Conservation (phyloP, 2,329 filamentous ascomycete species). For the Calonectria pauciramosa region DNA sequence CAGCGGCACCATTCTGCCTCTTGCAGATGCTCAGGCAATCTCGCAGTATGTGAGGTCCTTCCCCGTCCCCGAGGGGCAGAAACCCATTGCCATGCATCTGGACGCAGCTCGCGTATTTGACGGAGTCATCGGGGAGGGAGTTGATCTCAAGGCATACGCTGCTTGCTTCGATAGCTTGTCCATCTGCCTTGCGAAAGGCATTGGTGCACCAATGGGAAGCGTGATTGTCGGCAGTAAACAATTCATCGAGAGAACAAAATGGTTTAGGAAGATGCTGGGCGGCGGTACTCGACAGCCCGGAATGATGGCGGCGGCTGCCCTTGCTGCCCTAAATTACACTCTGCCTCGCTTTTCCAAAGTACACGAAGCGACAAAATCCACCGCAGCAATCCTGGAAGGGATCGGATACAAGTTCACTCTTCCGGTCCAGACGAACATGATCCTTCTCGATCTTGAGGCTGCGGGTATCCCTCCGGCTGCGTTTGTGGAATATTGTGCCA, state of each 20-base stretch:
- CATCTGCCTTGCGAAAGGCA: conserved; percentile 82
- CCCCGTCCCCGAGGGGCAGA: conserved; percentile 43
- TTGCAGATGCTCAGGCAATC: conserved; percentile 77
- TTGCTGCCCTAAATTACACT: conserved; percentile 67
- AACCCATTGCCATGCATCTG: conserved; percentile 77
- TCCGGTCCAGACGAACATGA: conserved; percentile 47
- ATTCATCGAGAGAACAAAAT: conserved; percentile 53
- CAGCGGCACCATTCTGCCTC: conserved; percentile 80
- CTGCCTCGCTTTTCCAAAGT: conserved; percentile 37
- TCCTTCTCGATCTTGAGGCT: conserved; percentile 40
- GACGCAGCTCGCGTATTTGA: conserved; percentile 85
- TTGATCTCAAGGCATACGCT: conserved; percentile 74
- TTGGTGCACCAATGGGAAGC: conserved; percentile 83
- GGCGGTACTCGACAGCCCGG: conserved; percentile 80
- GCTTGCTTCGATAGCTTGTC: conserved; percentile 78
- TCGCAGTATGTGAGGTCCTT: conserved; percentile 71
- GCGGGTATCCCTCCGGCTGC: conserved; percentile 35
- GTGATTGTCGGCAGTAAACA: conserved; percentile 70
- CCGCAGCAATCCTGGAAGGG: conserved; percentile 25
- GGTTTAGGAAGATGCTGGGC: conserved; percentile 75
- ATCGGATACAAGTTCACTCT: conserved; percentile 41
- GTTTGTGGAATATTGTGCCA: conserved; percentile 28
- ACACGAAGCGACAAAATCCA: conserved; percentile 34
- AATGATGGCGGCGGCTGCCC: conserved; percentile 77
- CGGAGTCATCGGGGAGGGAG: conserved; percentile 76